Conservation (phyloP, 2,329 filamentous ascomycete species). For the Xylariaceae sp. region DNA sequence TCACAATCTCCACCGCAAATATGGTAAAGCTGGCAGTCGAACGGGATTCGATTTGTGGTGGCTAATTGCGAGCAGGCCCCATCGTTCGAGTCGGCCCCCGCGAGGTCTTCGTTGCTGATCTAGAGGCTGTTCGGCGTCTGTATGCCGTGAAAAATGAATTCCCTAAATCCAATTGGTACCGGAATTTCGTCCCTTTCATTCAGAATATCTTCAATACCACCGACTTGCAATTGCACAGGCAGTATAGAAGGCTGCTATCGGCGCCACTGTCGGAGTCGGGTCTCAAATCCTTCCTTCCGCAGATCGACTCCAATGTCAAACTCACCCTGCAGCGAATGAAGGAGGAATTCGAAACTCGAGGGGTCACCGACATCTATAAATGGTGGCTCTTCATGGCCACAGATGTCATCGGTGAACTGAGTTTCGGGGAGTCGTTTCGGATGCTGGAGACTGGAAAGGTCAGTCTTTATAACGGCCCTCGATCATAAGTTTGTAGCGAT, state of each 20-base stretch:
- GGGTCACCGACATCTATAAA: constrained; percentile 43
- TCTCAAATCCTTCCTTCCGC: constrained; percentile 29
- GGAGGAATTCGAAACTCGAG: constrained; percentile 35
- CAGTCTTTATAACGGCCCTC: constrained; percentile 8
- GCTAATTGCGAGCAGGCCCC: constrained; percentile 19
- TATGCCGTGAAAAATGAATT: constrained; percentile 26
- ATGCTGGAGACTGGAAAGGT: constrained; percentile 47
- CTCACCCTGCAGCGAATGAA: constrained; percentile 40
- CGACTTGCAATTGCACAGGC: constrained; percentile 35
- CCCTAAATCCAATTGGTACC: constrained; percentile 22
- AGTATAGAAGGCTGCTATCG: constrained; percentile 38
- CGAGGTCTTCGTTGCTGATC: constrained; percentile 26
- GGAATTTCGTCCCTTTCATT: constrained; percentile 17
- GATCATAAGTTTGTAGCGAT: too few species aligned
- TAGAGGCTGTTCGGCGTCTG: constrained; percentile 19
- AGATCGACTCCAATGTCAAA: constrained; percentile 34
- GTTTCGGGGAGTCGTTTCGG: constrained; percentile 49
- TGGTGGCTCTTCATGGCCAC: constrained; percentile 52
- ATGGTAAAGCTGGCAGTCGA: constrained; percentile 16
- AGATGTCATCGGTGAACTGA: constrained; percentile 48
- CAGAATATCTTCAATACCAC: constrained; percentile 37
- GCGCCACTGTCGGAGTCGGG: constrained; percentile 34
- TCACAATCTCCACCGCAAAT: constrained; percentile 27
- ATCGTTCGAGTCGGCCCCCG: constrained; percentile 27
- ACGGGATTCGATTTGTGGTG: background rate